A percentile compares a stretch with the other conserved stretches of the same genome.
These are phyloP conservation scores for Magnusiomyces magnusii DNA, from an alignment of 1,139 yeast species.

Conservation along the genomic window DNA sequence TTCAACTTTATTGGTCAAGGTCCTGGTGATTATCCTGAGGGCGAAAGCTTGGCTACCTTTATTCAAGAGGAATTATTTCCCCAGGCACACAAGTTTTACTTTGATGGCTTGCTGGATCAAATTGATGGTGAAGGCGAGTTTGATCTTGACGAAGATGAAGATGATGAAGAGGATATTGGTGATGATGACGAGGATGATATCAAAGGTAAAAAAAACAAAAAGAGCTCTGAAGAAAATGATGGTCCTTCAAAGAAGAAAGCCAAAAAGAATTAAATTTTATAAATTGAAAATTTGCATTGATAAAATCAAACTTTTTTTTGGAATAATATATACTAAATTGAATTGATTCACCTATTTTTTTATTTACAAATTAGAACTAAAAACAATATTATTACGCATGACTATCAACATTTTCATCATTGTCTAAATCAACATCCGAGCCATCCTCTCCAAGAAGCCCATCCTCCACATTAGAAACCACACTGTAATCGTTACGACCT, in stretches of 20 bases:
- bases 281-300: background rate
- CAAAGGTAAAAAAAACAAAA: slow-evolving; percentile 20
- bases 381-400: background rate
- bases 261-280: background rate
- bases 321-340: background rate
- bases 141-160: slow-evolving; percentile 24
- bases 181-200: slow-evolving; percentile 25
- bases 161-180: slow-evolving; percentile 22
- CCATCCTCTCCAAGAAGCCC: slow-evolving; percentile 12
- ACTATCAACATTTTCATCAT: slow-evolving; percentile 1
- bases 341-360: background rate
- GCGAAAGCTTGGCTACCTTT: slow-evolving; percentile 33
- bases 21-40: slow-evolving; percentile 31
- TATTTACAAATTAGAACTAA: background rate
- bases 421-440: slow-evolving; percentile 2
- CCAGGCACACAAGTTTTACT: slow-evolving; percentile 34
- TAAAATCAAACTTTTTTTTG: background rate
- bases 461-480: slow-evolving; percentile 16
- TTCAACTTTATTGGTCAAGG: slow-evolving; percentile 31
- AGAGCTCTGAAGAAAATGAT: slow-evolving; percentile 6
- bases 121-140: slow-evolving; percentile 23
- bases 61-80: slow-evolving; percentile 37
- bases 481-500: slow-evolving; percentile 12
- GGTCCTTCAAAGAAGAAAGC: slow-evolving; percentile 4
- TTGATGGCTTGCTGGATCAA: slow-evolving; percentile 22